Base-by-base conservation (phyloP, 2,329 filamentous ascomycete genomes). In the Neocucurbitaria cava region DNA sequence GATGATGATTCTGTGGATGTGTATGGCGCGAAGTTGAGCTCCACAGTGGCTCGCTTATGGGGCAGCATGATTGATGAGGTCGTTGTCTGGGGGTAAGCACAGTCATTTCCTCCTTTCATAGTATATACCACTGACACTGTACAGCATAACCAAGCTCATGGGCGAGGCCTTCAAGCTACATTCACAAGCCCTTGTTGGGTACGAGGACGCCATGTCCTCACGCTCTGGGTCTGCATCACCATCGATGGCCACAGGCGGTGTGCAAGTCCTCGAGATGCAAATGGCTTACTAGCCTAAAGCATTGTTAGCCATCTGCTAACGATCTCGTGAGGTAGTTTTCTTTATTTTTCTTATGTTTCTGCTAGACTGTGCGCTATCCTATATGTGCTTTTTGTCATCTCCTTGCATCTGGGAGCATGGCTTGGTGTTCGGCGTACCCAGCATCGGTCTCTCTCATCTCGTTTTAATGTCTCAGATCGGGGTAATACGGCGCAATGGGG, bases 21-120 rank as follows among this genome's bases (percentile, higher is more conserved):
- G 21, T 91, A 91, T 75, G 89, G 89, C 61, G 84, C 87, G 47
- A 93, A 96, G 75, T 82, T 99, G 65, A 97, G 94, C 81, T 95
- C 93, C n/a, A 92, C 92, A 47, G 94, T 99, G 39, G 93, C 94
- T 59, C 88, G 91, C 69, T 87, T 98, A 41, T 99, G 95, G 95
- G 95, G 94, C 68, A 94, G 92, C 61, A 97, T 98, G 89, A 88
- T 98, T 62, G 95, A 98, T 74, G 95, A 97, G 79, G 95, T 98
- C 60, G 94, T 98, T 66, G 95, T 99, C 57, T 98, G 95, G 95
- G 95, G 95, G 92, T 96, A 89, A 87, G 92, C 90, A 47, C 21
- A 26, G 24, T 17, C 21, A 15, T 21, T 18, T 11, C 20, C n/a
- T 11, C 5, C 51, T 10, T 26, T 10, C 41, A 17, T 20, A 40